Evolutionary conservation across 2,329 filamentous ascomycete species (phyloP), one percentile per base, ranked within the genome.

Genomic region (Cladosporium sp.): DNA sequence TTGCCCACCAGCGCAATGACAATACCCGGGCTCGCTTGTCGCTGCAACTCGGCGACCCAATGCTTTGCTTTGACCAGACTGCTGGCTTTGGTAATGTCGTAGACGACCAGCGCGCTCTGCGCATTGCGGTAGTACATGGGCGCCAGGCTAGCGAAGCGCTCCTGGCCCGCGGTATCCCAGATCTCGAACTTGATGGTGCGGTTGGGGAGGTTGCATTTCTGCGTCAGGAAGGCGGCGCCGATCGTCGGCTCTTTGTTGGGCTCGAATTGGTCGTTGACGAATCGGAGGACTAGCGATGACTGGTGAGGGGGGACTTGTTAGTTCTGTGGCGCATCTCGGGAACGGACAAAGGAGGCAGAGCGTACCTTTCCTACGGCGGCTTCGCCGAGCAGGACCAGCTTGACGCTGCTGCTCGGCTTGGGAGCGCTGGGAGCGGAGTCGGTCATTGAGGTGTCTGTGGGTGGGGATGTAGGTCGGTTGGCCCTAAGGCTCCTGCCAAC

Each of bases 71-170:
- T 97, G 71, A 89, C 83, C 60, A 98, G 84, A 41, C 90, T 95
- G 43, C 89, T 93, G 38, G 91, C 87, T 72, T 97, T 97, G 55
- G 93, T 98, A 62, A 98, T 84, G 68, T 98, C 92, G 81, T 97
- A 98, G 68, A 97, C 92, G 55, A 98, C 92, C 59, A 98, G 86
- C 12, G 93, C 93, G 57, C 91, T 90, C 75, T 97, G 92, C 45
- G 93, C 93, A 69, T 98, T 97, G 72, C 92, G 90, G 78, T 97
- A 97, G 80, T 98, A 98, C 93, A 97, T 97, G 62, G 92, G 93
- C 46, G 93, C 93, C 54, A 97, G 82, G 45, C 88, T 94, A 62
- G 92, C 92, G 67, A 97, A 98, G 57, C 92, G 88, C 76, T 98
- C 92, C 73, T 98, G 92, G 66, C 92, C 92, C 38, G 93, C 92